These are phyloP conservation scores for Penicillium antarcticum DNA, from an alignment of 495 filamentous ascomycete genomes.

Conservation along the genomic window DNA sequence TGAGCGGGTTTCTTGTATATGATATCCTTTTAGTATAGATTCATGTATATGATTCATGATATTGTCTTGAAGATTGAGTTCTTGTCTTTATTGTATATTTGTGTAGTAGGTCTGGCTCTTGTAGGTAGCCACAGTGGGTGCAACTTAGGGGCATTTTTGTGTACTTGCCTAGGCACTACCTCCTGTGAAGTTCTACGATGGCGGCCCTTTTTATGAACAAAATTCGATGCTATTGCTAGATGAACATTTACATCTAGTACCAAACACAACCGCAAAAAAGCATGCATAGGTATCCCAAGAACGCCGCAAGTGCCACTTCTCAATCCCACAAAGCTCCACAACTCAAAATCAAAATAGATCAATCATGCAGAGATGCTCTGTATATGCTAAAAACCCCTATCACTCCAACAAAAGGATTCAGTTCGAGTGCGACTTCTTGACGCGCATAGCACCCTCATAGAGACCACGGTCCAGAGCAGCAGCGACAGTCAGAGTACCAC, in stretches of 20 bases:
- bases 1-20: no score
- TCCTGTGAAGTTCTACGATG: background rate
- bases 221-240: constrained; percentile 11
- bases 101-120: background rate
- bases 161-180: no score
- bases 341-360: background rate
- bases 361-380: constrained; percentile 1
- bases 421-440: constrained; percentile 77
- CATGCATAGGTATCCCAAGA: constrained; percentile 28
- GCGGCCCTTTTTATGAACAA: background rate
- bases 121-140: no score
- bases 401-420: constrained; percentile 12
- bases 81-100: background rate
- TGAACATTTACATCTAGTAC: constrained; percentile 14
- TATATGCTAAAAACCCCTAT: background rate
- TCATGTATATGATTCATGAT: no score
- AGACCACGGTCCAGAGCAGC: constrained; percentile 88
- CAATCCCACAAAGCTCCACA: background rate
- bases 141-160: no score
- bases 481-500: constrained; percentile 92
- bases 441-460: constrained; percentile 79
- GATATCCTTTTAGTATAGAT: no score
- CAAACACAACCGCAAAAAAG: constrained; percentile 10
- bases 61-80: no score
- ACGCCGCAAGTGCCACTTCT: constrained; percentile 26